Conservation (phyloP, 305 asterid species). For the Rubia occidens region DNA sequence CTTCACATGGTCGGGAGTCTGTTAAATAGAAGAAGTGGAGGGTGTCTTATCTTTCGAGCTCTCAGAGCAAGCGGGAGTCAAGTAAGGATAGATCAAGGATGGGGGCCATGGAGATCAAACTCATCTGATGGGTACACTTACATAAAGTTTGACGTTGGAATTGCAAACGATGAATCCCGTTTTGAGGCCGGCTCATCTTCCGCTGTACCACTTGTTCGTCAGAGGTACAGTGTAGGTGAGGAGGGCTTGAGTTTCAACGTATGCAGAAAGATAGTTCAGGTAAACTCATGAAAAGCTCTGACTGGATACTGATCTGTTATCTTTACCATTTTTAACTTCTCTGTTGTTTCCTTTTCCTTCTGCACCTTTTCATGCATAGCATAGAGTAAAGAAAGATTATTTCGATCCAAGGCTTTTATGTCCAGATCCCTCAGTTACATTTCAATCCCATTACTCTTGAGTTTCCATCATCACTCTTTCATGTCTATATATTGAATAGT, state of each 20-base stretch:
- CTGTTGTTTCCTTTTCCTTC: too few relatives aligned
- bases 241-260: conserved; percentile 74
- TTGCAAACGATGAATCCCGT: conserved; percentile 27
- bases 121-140: conserved; percentile 44
- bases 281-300: conserved; percentile 18
- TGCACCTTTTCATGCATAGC: too few relatives aligned
- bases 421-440: neutral
- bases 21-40: conserved; percentile 45
- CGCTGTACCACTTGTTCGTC: conserved; percentile 23
- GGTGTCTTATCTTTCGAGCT: conserved; percentile 47
- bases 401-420: neutral
- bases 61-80: conserved; percentile 41
- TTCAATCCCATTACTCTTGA: neutral
- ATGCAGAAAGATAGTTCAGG: conserved; percentile 87
- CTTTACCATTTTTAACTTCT: neutral
- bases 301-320: neutral
- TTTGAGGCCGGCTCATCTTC: conserved; percentile 28
- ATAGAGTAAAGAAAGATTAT: too few relatives aligned
- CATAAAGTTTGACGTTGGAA: conserved; percentile 52
- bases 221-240: conserved; percentile 39
- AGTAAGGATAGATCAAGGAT: conserved; percentile 44
- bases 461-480: neutral
- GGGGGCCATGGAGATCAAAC: conserved; percentile 61
- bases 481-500: neutral
- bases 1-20: conserved; percentile 82